phyloP scores from a whole-genome alignment of 305 asterid species.

The Fraxinus floribunda region DNA sequence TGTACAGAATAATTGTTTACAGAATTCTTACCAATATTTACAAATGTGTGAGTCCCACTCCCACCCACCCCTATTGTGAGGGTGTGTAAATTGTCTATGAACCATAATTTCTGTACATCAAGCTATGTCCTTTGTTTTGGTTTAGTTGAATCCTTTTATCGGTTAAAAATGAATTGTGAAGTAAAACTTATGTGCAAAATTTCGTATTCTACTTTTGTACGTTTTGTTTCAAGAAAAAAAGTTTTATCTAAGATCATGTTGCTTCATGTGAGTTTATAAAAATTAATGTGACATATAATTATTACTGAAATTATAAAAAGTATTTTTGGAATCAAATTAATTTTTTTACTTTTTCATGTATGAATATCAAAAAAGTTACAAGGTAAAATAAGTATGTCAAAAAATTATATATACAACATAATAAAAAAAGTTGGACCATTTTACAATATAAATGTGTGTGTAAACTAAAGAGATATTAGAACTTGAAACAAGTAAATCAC shows the following conservation, averaged over 20 bases:
- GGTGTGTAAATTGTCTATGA: too few relatives aligned
- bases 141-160: not conserved
- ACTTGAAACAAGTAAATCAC: not conserved
- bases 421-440: not conserved
- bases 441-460: not conserved
- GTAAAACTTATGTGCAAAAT: not conserved
- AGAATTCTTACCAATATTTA: too few relatives aligned
- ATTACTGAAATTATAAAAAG: not conserved
- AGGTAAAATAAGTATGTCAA: not conserved
- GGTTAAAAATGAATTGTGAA: not conserved
- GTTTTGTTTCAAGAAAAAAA: not conserved
- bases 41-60: too few relatives aligned
- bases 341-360: not conserved
- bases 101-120: too few relatives aligned
- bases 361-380: not conserved
- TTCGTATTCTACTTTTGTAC: not conserved
- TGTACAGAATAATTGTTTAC: too few relatives aligned
- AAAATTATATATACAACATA: not conserved
- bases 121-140: not conserved
- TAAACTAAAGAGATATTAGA: not conserved
- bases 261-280: not conserved
- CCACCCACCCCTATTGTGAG: too few relatives aligned
- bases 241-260: not conserved
- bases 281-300: not conserved
- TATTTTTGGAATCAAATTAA: not conserved